Base-by-base conservation (phyloP, 2,329 filamentous ascomycete genomes). In the Pyricularia sp. region DNA sequence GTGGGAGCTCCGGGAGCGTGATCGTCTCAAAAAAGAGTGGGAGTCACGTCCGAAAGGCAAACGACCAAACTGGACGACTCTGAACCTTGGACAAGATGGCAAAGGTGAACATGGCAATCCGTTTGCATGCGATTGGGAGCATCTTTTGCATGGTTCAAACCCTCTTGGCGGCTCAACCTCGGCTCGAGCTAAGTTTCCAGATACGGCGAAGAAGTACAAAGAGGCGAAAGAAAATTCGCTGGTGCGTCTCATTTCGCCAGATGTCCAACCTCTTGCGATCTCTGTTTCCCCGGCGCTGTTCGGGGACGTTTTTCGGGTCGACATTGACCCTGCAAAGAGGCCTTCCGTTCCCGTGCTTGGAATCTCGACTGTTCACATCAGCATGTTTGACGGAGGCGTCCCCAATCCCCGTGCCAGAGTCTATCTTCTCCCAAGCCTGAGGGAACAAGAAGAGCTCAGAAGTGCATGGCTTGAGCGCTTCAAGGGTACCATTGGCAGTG, bases 51-150 rank as follows among this genome's bases (percentile, higher is more conserved):
- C 95, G 0, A 95, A 92, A 77, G 91, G 92, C 26, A 97, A 95
- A 78, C 85, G 93, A 68, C 81, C 88, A 0, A 89, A 90, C 69
- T 98, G 90, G 86, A 84, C 88, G 23, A 88, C 86, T 5, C 81
- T 98, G 12, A 86, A 93, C 72, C 81, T 97, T 11, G 36, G 92
- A 0, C 84, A 86, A 58, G 89, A 86, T 0, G 86, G 87, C 68
- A 94, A 88, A 74, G 94, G 94, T 1, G 95, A 98, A 77, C 75
- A 97, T 36, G 95, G 95, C 1, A 80, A 86, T 68, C 93, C 93
- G 0, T 92, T 92, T 85, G 87, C 88, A 11, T 97, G 92, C 78
- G 92, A 97, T 75, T 97, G 93, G 85, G 90, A 93, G 74, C 81
- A 81, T 42, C 78, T 96, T 82, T 93, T 68, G 77, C 77, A 20